phyloP scores from a whole-genome alignment of 108 stramenopile genomes.

The Cylindrotheca fusiformis region DNA sequence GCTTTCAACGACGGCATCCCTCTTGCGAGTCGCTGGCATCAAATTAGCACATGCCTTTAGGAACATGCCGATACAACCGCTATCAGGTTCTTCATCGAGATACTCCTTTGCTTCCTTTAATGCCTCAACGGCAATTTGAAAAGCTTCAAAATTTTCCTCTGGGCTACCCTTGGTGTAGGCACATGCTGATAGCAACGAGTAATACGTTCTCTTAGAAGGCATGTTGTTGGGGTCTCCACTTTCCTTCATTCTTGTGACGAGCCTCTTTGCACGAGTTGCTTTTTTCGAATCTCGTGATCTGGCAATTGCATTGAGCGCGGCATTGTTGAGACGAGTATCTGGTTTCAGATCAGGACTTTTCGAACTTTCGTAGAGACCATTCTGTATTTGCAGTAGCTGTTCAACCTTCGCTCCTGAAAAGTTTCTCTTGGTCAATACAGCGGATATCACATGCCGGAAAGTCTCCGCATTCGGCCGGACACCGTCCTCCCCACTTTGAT shows the following conservation, averaged over 20 bases:
- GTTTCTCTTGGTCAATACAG: slow-evolving; percentile 1
- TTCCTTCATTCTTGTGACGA: slow-evolving; percentile 41
- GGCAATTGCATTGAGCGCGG: slow-evolving; percentile 45
- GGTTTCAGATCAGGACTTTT: slow-evolving; percentile 27
- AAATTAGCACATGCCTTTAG: slow-evolving; percentile 30
- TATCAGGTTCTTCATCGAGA: slow-evolving; percentile 5
- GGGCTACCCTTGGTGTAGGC: slow-evolving; percentile 6
- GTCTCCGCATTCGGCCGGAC: slow-evolving; percentile 48
- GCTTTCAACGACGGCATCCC: slow-evolving; percentile 35
- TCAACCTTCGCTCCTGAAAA: slow-evolving; percentile 34
- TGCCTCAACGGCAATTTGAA: slow-evolving; percentile 35
- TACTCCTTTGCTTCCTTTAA: slow-evolving; percentile 15
- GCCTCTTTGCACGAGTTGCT: slow-evolving; percentile 38
- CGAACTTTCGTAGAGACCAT: slow-evolving; percentile 14
- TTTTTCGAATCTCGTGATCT: slow-evolving; percentile 49
- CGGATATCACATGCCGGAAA: slow-evolving; percentile 26
- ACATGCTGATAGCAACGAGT: slow-evolving; percentile 37
- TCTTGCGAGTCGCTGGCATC: slow-evolving; percentile 34
- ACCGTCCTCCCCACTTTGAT: slow-evolving; percentile 41
- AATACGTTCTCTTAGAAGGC: slow-evolving; percentile 9
- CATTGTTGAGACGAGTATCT: slow-evolving; percentile 31
- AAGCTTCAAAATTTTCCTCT: slow-evolving; percentile 28
- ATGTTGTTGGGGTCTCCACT: slow-evolving; percentile 9
- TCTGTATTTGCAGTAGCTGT: slow-evolving; percentile 32
- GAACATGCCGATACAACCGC: slow-evolving; percentile 32